A percentile compares a stretch with the other conserved stretches of the same genome.
Evolutionary conservation across 768 basidiomycete species (phyloP).

Genomic region (Tulasnella calospora): DNA sequence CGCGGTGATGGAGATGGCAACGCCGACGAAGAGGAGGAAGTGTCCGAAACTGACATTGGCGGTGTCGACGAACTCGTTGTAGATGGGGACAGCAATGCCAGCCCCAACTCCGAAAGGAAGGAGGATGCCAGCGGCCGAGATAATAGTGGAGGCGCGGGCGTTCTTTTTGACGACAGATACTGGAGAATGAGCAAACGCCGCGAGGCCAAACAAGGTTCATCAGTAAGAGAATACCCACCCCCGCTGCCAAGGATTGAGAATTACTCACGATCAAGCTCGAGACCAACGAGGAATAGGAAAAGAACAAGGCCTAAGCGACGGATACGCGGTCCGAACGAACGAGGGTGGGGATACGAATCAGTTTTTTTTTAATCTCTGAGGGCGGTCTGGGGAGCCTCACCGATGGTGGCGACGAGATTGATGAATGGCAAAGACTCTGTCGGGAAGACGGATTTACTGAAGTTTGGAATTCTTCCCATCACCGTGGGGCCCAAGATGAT

Average conservation of each 20-base stretch:
- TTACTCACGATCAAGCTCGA: conserved; percentile 63
- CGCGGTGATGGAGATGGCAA: conserved; percentile 75
- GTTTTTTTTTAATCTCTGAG: neutral
- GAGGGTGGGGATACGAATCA: conserved; percentile 28
- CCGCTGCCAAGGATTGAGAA: neutral
- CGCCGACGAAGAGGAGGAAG: conserved; percentile 80
- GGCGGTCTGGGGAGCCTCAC: conserved; percentile 32
- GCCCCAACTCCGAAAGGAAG: conserved; percentile 80
- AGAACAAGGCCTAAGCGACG: conserved; percentile 49
- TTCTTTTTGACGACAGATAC: conserved; percentile 55
- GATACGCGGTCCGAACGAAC: neutral
- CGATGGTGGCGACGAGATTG: conserved; percentile 68
- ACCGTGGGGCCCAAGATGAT: conserved; percentile 69
- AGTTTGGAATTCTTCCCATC: conserved; percentile 74
- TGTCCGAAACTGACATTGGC: conserved; percentile 60
- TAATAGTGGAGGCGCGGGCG: conserved; percentile 49
- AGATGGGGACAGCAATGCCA: conserved; percentile 62
- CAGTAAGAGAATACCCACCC: neutral
- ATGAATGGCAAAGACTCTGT: conserved; percentile 47
- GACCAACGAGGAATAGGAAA: conserved; percentile 77
- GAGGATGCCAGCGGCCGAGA: conserved; percentile 64
- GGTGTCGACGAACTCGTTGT: conserved; percentile 57
- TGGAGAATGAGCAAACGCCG: neutral
- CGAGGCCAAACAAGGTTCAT: neutral
- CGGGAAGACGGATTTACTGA: conserved; percentile 45